Evolutionary conservation across 352 stramenopile species (phyloP).

Genomic region (Phytopythium aichiense): DNA sequence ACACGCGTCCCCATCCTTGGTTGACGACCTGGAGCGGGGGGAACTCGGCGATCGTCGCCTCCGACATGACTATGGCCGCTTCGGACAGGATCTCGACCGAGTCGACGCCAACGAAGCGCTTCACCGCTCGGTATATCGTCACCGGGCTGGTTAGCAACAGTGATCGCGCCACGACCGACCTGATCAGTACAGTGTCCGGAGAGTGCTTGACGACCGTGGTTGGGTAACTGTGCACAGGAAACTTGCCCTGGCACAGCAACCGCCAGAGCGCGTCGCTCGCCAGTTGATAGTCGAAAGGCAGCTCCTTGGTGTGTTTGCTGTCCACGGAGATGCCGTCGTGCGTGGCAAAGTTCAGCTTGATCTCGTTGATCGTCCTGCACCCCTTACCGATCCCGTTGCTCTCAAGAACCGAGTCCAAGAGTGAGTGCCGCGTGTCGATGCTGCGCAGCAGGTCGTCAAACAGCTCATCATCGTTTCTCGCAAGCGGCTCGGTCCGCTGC

Average conservation of each 20-base stretch:
- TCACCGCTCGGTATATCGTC: not conserved
- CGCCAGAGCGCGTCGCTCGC: not conserved
- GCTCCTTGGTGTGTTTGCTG: not conserved
- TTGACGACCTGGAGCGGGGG: not conserved
- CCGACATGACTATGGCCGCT: not conserved
- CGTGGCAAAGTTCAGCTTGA: not conserved
- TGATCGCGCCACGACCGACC: not conserved
- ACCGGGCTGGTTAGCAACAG: not conserved
- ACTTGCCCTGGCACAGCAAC: not conserved
- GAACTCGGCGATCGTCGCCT: not conserved
- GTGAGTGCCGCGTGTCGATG: not conserved
- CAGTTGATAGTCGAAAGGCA: conserved; percentile 1
- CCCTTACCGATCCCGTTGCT: not conserved
- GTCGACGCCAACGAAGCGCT: not conserved
- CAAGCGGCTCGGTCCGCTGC: not conserved
- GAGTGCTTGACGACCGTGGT: not conserved
- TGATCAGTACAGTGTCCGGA: not conserved
- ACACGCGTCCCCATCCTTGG: not conserved
- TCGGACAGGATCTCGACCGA: not conserved
- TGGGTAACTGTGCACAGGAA: not conserved
- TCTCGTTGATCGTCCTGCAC: not conserved
- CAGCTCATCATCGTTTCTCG: not conserved
- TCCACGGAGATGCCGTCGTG: not conserved
- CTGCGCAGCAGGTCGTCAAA: not conserved
- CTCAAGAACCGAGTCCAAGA: not conserved